These are phyloP conservation scores for Penicillium sp. DNA, from an alignment of 2,329 filamentous ascomycete genomes.

Conservation along the genomic window DNA sequence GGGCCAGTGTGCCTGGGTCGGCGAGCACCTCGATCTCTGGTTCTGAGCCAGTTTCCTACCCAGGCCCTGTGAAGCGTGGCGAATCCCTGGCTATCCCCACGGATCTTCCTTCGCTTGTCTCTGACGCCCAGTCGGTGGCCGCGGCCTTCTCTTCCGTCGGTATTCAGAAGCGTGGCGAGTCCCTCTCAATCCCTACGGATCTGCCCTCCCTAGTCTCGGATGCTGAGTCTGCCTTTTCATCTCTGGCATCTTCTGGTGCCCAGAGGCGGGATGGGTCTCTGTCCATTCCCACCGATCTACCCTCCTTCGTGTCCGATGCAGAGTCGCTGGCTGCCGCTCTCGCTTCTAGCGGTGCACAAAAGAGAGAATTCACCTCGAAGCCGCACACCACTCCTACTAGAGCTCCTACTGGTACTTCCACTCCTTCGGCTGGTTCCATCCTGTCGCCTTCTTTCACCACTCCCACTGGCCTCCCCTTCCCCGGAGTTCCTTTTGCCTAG, in stretches of 20 bases:
- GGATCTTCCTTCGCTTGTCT: conserved; percentile 8
- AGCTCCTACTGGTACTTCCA: conserved; percentile 1
- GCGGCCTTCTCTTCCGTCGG: conserved; percentile 7
- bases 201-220: conserved; percentile 9
- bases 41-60: conserved; percentile 9
- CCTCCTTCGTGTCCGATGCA: conserved; percentile 1
- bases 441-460: conserved; percentile 1
- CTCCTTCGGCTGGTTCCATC: neutral
- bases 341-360: too few relatives aligned
- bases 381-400: conserved; percentile 4
- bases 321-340: too few relatives aligned
- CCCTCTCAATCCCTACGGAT: conserved; percentile 8
- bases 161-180: conserved; percentile 10
- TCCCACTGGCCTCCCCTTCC: conserved; percentile 8
- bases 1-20: conserved; percentile 1
- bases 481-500: conserved; percentile 11
- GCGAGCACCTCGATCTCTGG: conserved; percentile 9
- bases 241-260: conserved; percentile 4
- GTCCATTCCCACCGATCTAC: conserved; percentile 1
- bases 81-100: conserved; percentile 10
- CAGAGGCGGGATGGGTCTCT: conserved; percentile 6
- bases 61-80: conserved; percentile 14
- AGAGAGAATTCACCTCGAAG: conserved; percentile 1
- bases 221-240: conserved; percentile 3
- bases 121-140: conserved; percentile 11